Evolutionary conservation across 441 rosid species (phyloP).

Genomic region (Euphorbia corollata): DNA sequence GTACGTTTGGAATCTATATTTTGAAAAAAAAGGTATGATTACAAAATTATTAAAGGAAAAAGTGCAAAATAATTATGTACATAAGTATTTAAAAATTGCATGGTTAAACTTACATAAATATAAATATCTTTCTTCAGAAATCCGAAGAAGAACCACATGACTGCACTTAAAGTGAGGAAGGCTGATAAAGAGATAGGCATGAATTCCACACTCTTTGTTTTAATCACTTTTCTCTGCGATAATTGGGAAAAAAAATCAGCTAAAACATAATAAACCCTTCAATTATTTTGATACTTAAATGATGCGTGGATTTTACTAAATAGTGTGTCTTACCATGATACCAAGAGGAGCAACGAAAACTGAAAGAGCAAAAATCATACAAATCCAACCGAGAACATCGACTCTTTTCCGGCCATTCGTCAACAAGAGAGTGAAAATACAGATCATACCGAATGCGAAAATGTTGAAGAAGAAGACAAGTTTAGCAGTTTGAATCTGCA

Average conservation of each 20-base stretch:
- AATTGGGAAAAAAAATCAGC: not conserved
- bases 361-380: constrained; percentile 51
- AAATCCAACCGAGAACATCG: constrained; percentile 64
- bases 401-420: constrained; percentile 33
- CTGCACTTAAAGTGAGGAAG: constrained; percentile 74
- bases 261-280: not conserved
- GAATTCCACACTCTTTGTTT: constrained; percentile 76
- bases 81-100: not conserved
- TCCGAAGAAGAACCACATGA: constrained; percentile 83
- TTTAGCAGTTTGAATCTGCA: constrained; percentile 47
- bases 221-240: constrained; percentile 63
- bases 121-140: constrained; percentile 49
- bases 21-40: not conserved
- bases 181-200: constrained; percentile 71
- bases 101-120: constrained; percentile 47
- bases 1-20: constrained; percentile 64
- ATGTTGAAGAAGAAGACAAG: constrained; percentile 41
- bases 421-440: constrained; percentile 34
- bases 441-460: constrained; percentile 48
- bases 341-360: constrained; percentile 71
- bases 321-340: constrained; percentile 35
- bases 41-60: not conserved
- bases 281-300: not conserved
- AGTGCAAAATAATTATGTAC: not conserved
- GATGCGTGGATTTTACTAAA: not conserved